Base-by-base conservation (phyloP, 2,329 filamentous ascomycete species). In the Talaromyces sp. region DNA sequence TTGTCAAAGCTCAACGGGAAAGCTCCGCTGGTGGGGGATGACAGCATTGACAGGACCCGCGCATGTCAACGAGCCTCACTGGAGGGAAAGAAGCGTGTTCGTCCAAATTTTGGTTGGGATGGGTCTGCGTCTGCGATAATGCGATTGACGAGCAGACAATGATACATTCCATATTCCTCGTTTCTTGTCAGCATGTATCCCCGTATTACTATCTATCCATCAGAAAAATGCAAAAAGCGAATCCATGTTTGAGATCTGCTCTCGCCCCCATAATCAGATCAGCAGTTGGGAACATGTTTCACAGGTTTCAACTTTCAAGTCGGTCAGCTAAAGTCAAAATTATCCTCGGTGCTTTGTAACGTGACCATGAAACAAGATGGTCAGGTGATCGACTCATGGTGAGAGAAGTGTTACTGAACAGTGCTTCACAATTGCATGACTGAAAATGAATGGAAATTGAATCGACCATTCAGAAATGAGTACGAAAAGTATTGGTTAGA, bases 11-110 rank as follows among this genome's bases (percentile, higher is more conserved):
- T 59, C 17, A 22, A 59, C 56, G 56, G 56, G 36, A 45, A 45
- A 59, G 56, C 56, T 59, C 38, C 56, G 56, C 22, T 13, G 56
- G 36, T 59, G 56, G 56, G 36, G 56, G 56, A 7, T 56, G 53
- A 56, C 53, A 36, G 53, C 31, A 56, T 11, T 56, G 53, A 56
- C 53, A 36, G 53, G 53, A 56, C n/a, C 29, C 53, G 53, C 53
- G 53, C 31, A 22, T 56, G n/a, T 56, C 53, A 22, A 38, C 31
- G 31, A 56, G 19, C 53, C 19, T 19, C 27, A 29, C 29, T 22
- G 25, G 2, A 10, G 3, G 7, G 4, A 19, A n/a, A 11, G 29
- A n/a, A 34, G 3, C 29, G 7, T 53, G 49, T 31, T 53, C 29
- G 6, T 54, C 51, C 19, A 36, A 5, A 13, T 22, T 56, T 36